Conservation (phyloP, 345 rosid genomes). For the Eucalyptus marginata region DNA sequence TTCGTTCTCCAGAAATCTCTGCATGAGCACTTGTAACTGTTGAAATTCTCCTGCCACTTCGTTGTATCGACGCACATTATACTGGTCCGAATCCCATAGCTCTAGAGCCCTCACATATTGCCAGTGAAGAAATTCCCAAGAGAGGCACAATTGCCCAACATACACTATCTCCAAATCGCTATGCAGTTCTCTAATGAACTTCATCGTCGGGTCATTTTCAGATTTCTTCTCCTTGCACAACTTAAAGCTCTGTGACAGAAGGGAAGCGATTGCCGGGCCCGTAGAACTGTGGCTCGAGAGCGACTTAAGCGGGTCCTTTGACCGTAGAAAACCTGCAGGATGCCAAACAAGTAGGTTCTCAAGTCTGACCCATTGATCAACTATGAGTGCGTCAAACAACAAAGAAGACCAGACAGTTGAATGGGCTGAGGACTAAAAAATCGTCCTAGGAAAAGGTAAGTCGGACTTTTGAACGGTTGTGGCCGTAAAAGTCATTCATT, state of each 20-base stretch:
- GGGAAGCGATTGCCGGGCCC: constrained; percentile 18
- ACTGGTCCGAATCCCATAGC: constrained; percentile 61
- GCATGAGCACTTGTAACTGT: constrained; percentile 78
- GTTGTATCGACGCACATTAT: constrained; percentile 39
- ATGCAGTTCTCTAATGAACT: constrained; percentile 49
- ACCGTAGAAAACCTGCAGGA: constrained; percentile 47
- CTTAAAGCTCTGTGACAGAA: constrained; percentile 37
- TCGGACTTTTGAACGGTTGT: background rate
- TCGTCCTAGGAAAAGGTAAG: background rate
- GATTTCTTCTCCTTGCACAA: constrained; percentile 29
- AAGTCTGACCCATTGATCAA: background rate
- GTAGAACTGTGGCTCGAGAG: constrained; percentile 23
- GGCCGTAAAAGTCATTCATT: background rate
- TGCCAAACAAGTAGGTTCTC: background rate
- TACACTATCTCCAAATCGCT: constrained; percentile 71
- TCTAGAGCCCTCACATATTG: constrained; percentile 72
- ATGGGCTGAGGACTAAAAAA: background rate
- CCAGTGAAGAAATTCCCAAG: constrained; percentile 98
- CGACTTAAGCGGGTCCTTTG: constrained; percentile 48
- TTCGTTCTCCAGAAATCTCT: constrained; percentile 85
- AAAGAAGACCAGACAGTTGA: background rate
- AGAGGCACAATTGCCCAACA: constrained; percentile 94
- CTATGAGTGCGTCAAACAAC: background rate
- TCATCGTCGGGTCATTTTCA: constrained; percentile 37
- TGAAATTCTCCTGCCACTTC: constrained; percentile 92